These are phyloP conservation scores for Penicillium brevicompactum DNA, from an alignment of 2,329 filamentous ascomycete genomes.

Conservation along the genomic window DNA sequence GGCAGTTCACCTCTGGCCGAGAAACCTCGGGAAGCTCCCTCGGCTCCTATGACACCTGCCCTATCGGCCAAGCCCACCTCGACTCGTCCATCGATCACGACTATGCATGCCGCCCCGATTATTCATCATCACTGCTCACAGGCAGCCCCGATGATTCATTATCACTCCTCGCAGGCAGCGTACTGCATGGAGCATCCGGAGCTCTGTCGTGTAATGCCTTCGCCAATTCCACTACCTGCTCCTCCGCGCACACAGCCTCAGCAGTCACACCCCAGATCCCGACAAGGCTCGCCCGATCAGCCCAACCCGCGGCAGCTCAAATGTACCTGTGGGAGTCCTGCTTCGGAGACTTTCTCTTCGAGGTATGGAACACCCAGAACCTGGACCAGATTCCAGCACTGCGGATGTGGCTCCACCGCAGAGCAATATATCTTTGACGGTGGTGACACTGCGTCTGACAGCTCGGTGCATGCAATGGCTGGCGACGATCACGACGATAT, in stretches of 20 bases:
- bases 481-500: background rate
- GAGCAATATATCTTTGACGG: slow-evolving; percentile 2
- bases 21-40: background rate
- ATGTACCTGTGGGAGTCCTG: background rate
- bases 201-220: background rate
- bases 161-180: slow-evolving; percentile 1
- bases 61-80: background rate
- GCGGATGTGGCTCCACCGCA: background rate
- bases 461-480: background rate
- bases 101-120: background rate
- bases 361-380: background rate
- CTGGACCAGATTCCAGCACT: background rate
- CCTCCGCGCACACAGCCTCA: background rate
- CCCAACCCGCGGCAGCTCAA: background rate
- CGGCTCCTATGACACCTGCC: background rate
- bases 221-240: background rate
- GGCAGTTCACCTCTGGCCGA: background rate
- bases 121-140: background rate
- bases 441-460: background rate
- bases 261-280: background rate
- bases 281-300: background rate
- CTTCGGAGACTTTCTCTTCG: background rate
- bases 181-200: slow-evolving; percentile 5
- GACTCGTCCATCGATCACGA: background rate
- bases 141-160: background rate